These are phyloP conservation scores for Trametes gibbosa DNA, from an alignment of 768 basidiomycete genomes.

Conservation along the genomic window DNA sequence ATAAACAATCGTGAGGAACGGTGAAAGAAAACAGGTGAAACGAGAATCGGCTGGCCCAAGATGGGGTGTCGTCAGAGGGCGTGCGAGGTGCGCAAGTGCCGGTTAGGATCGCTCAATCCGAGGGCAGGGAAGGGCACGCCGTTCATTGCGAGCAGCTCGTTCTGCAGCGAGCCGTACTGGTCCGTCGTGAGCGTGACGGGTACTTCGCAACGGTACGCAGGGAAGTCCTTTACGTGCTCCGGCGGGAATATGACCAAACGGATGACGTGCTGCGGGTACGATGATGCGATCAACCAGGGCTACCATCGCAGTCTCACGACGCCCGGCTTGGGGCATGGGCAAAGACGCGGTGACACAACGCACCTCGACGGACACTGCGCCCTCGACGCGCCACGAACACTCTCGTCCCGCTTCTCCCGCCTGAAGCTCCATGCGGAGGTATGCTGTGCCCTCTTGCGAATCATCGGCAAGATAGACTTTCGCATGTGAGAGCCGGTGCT, in stretches of 20 bases:
- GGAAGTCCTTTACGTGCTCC: conserved; percentile 30
- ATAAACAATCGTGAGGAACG: not conserved
- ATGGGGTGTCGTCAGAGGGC: not conserved
- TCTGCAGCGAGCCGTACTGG: conserved; percentile 37
- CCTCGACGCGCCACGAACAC: conserved; percentile 34
- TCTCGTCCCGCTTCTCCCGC: conserved; percentile 39
- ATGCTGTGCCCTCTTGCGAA: conserved; percentile 34
- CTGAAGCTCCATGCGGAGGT: conserved; percentile 34
- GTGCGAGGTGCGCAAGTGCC: conserved; percentile 3
- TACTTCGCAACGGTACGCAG: conserved; percentile 37
- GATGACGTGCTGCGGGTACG: conserved; percentile 36
- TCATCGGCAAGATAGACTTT: conserved; percentile 28
- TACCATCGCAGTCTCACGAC: not conserved
- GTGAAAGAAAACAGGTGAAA: not conserved
- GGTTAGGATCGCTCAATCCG: conserved; percentile 28
- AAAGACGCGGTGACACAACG: conserved; percentile 20
- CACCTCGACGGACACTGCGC: conserved; percentile 23
- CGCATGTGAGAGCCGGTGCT: conserved; percentile 25
- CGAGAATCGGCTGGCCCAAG: no score
- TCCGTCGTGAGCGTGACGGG: conserved; percentile 39
- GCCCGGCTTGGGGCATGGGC: conserved; percentile 1
- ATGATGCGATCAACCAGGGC: not conserved
- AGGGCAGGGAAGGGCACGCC: conserved; percentile 41
- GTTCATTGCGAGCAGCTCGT: conserved; percentile 37
- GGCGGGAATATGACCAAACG: conserved; percentile 35